Conservation (phyloP, 2,329 filamentous ascomycete species). For the Hymenoscyphus infarciens region DNA sequence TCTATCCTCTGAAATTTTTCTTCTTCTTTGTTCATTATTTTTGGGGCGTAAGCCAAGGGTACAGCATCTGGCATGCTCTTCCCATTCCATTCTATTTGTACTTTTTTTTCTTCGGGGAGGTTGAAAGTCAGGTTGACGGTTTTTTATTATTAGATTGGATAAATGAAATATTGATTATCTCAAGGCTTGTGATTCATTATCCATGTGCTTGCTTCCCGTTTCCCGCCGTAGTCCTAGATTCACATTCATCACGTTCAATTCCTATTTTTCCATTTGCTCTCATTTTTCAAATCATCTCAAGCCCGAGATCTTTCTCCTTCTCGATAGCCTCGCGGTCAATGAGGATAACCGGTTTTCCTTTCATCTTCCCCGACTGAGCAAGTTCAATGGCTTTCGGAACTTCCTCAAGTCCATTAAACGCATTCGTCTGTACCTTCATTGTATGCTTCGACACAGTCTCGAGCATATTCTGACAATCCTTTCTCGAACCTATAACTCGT, state of each 20-base stretch:
- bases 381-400: slow-evolving; percentile 48
- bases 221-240: neutral
- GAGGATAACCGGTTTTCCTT: slow-evolving; percentile 52
- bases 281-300: slow-evolving; percentile 23
- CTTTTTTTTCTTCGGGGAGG: neutral
- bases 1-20: neutral
- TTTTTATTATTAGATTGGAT: neutral
- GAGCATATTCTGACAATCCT: slow-evolving; percentile 47
- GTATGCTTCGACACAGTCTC: slow-evolving; percentile 43
- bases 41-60: neutral
- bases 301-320: slow-evolving; percentile 24
- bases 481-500: slow-evolving; percentile 33
- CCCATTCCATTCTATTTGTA: neutral
- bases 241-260: neutral
- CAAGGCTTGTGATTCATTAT: neutral
- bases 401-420: slow-evolving; percentile 50
- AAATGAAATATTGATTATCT: neutral
- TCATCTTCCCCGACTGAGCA: slow-evolving; percentile 50
- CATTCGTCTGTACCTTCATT: slow-evolving; percentile 48
- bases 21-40: neutral
- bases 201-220: neutral
- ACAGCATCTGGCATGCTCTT: slow-evolving; percentile 7
- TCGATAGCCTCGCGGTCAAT: slow-evolving; percentile 42
- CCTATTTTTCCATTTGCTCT: neutral
- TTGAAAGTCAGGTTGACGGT: neutral